Base-by-base conservation (phyloP, 164 flowering plant genomes). In the Vitis rotundifolia region DNA sequence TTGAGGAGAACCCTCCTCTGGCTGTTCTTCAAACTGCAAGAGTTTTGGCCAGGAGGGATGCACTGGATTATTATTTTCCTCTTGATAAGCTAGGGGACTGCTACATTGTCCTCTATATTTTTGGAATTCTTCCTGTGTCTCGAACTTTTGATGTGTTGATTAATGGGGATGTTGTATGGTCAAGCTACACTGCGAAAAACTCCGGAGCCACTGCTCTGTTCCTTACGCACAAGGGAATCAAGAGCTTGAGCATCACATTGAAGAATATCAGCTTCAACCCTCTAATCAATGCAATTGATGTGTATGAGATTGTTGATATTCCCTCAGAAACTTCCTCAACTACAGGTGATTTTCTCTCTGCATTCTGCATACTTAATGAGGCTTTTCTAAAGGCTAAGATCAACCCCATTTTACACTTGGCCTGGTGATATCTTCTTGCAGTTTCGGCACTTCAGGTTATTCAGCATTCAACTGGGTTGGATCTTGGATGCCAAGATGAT, bases 381-480 rank as follows among this genome's bases (percentile, higher is more conserved):
- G 12, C 57, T 54, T 18, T 31, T 73, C 37, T 14, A 5, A 26
- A 31, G 61, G 66, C 22, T 65, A 47, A 57, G 56, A 52, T 11
- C 55, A 16, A 74, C 19, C 59, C 12, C 60, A 44, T 61, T 54
- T 54, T 53, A 18, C 59, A 57, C 11, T 11, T 31, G 7, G 16
- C 29, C n/a, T 69, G 26, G 68, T 61, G 28, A 22, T 60, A 51
- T 55, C 59, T 49, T 49, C 29, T 73, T 84, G 71, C 88, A 92
- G 98, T 89, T 67, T 92, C 96, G 19, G 96, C 98, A 19, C 93
- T 92, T 73, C 84, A 87, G 75, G 91, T 91, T 73, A 91, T 92
- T 69, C 86, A 89, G 68, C 87, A 89, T 62, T 88, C 82, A 3
- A 80, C 87, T 28, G 93, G 91, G 26, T 67, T 86, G 37, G 89